Base-by-base conservation (phyloP, 2,329 filamentous ascomycete genomes). In the Clonostachys sp. region DNA sequence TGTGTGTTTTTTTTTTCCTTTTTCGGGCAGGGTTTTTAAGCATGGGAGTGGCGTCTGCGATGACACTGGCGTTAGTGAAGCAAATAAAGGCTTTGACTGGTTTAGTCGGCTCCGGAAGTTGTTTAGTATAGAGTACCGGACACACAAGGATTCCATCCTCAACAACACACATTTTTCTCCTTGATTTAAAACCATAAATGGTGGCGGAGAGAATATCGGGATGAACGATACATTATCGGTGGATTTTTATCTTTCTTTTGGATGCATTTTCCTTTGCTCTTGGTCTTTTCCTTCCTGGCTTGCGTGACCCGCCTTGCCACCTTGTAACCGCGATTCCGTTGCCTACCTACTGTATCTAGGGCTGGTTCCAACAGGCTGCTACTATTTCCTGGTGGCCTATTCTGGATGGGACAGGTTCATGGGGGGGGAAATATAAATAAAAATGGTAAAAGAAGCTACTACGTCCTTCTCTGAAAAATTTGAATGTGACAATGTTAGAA, bases 41-140 rank as follows among this genome's bases (percentile, higher is more conserved):
- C 42, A 44, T 44, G 42, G 34, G 20, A 33, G 42, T 16, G 42
- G 42, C 42, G 42, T 44, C 42, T 44, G 42, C 42, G 42, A 44
- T 44, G 42, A 44, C 16, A 44, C 30, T 44, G 42, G 42, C 42
- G 42, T 44, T 44, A 7, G 42, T 44, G 30, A 33, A 44, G 13
- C 38, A 40, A 40, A 40, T 18, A 40, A 40, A 40, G 38, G n/a
- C 8, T n/a, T 7, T 18, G n/a, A 18, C 38, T n/a, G 6, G n/a
- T n/a, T 40, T 18, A 30, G 20, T 44, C 10, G 13, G 34, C 20
- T 33, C 34, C 18, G 12, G 20, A 42, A 44, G 24, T 8, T 44
- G 42, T 20, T 44, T 12, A 33, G 30, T 14, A 30, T 30, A 30
- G 24, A 30, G 24, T 30, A 30, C 24, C 24, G 24, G 24, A 10